Percentiles rank a stretch among this genome's conserved stretches.
Conservation (phyloP, 306 rosid genomes). For the Corylus americana region DNA sequence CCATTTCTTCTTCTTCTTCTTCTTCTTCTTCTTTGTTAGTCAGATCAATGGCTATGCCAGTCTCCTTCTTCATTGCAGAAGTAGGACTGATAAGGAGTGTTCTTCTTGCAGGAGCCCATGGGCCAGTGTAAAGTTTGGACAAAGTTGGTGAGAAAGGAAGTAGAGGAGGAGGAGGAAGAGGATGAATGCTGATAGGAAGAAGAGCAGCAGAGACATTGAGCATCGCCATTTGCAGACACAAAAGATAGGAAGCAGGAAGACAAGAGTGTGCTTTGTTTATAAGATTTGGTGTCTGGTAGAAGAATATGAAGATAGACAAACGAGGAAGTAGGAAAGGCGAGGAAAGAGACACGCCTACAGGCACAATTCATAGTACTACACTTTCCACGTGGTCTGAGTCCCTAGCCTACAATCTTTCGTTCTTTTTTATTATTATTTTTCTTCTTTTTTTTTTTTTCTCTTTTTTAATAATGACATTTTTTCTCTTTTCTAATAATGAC, state of each 20-base stretch:
- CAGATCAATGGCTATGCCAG: neutral
- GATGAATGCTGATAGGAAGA: conserved; percentile 11
- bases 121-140: conserved; percentile 13
- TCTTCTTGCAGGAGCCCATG: conserved; percentile 13
- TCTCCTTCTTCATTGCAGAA: conserved; percentile 19
- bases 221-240: conserved; percentile 45
- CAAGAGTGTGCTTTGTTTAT: neutral
- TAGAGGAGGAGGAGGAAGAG: conserved; percentile 34
- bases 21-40: neutral
- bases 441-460: too few species aligned
- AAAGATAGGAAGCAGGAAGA: neutral
- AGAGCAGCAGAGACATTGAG: conserved; percentile 28
- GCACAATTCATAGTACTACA: neutral
- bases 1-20: conserved; percentile 23
- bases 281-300: neutral
- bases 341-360: conserved; percentile 69
- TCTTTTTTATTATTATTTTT: neutral
- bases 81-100: conserved; percentile 25
- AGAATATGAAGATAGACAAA: conserved; percentile 2
- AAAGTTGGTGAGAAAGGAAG: conserved; percentile 22
- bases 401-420: too few species aligned
- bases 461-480: too few species aligned
- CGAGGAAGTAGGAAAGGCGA: conserved; percentile 45
- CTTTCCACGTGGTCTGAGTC: conserved; percentile 38
- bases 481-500: too few species aligned